Base-by-base conservation (phyloP, 139 green algal genomes). In the Desmodesmus armatus region DNA sequence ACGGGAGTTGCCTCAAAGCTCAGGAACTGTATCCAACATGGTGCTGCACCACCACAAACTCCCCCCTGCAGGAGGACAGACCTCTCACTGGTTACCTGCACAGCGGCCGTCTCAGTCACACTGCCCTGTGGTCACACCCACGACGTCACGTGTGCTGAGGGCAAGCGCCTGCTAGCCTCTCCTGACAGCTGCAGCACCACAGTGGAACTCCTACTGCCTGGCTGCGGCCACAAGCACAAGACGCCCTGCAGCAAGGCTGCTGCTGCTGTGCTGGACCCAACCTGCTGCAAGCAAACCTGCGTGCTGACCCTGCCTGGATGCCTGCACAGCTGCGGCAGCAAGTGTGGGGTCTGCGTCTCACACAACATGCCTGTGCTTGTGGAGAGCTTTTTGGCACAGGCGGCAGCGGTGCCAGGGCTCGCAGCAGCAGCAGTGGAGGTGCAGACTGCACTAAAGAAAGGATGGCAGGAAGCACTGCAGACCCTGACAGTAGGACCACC, bases 141-240 rank as follows among this genome's bases (percentile, higher is more conserved):
- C n/a, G 41, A 44, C 73, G 41, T 27, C 43, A 65, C 19, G 15
- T 80, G 73, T 47, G 3, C 25, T 27, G 73, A 23, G 23, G n/a
- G 17, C 11, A 11, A 25, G 49, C n/a, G 3, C 29, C 7, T 66
- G 5, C 7, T 15, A 33, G 23, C 41, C n/a, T 17, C 25, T 17
- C 41, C 43, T 13, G 17, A 51, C 73, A 41, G 15, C 19, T 90
- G 87, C 71, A 21, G 6, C 0, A 29, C 29, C 17, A 33, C 47
- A 19, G 77, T 88, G 41, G 49, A 74, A 41, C 84, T 92, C 19
- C 0, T 25, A 3, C 62, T 92, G 60, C 85, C 88, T 17, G 76
- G 7, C 19, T 92, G 88, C 49, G 82, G 85, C 55, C 88, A 92
- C 82, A 60, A 6, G 0, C 19, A 84, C 13, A 88, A n/a, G 31